Evolutionary conservation across 208 protist species (phyloP), one percentile per base, ranked within the genome.

Genomic region (Trypanosoma grayi): DNA sequence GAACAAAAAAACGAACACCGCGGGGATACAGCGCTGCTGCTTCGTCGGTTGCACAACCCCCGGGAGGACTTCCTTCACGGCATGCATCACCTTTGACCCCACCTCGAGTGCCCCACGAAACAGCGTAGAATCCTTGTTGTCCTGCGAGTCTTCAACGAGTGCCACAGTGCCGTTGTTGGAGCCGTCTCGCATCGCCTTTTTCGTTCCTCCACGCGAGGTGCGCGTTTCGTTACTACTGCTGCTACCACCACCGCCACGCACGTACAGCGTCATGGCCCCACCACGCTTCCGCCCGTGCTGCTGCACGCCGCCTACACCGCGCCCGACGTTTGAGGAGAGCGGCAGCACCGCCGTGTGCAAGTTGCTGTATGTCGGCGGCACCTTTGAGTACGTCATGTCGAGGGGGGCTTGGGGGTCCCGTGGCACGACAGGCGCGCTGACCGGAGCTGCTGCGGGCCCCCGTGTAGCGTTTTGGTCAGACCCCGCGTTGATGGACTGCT

Each of bases 1-100:
- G 39, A 83, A 92, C 11, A 87, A 33, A 33, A 92, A 77, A 0
- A 92, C 63, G 16, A 83, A 34, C 1, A 70, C 43, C 4, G 52
- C 66, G 13, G 50, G 60, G 9, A 55, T 24, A 36, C 30, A 24
- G 20, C 31, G 24, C 16, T 22, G 33, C 1, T 44, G 20, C 25
- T 37, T 54, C 24, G 37, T 10, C 1, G 7, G 11, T 13, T 39
- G 30, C 20, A 65, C 13, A 34, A 62, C 9, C 1, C 20, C 43
- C 5, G 48, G 41, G n/a, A 65, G 7, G 1, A 37, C 1, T 37
- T 43, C 20, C 33, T 25, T 50, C 14, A 56, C 39, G 1, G 46
- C 16, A 14, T 46, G 31, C 14, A 37, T 1, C 34, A 40, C 18
- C 4, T 18, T 34, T 25, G 30, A 4, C 3, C 40, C 28, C 43